phyloP scores from a whole-genome alignment of 2,329 filamentous ascomycete genomes.

The Hirsutella thompsonii region DNA sequence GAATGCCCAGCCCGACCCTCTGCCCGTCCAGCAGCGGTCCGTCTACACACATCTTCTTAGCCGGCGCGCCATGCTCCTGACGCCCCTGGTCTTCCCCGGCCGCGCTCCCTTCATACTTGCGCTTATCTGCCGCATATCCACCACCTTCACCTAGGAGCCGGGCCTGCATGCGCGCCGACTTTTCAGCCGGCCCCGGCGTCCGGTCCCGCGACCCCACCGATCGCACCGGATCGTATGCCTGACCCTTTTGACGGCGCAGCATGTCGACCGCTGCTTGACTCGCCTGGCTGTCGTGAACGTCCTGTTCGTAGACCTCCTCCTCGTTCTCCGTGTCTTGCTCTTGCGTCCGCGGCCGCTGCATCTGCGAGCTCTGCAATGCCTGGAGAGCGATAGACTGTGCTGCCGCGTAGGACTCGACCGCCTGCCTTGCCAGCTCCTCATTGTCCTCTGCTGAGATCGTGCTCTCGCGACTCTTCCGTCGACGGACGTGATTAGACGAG shows the following conservation, averaged over 20 bases:
- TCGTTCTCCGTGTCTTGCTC: conserved; percentile 15
- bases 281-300: conserved; percentile 53
- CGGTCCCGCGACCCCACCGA: conserved; percentile 29
- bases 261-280: conserved; percentile 66
- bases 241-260: conserved; percentile 47
- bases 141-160: conserved; percentile 34
- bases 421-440: conserved; percentile 42
- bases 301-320: conserved; percentile 6
- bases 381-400: conserved; percentile 18
- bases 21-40: conserved; percentile 23
- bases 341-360: conserved; percentile 6
- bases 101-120: conserved; percentile 30
- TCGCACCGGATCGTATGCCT: conserved; percentile 37
- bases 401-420: conserved; percentile 39
- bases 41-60: conserved; percentile 36
- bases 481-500: conserved; percentile 25
- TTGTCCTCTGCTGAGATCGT: conserved; percentile 63
- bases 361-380: conserved; percentile 13
- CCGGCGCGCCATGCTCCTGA: conserved; percentile 29
- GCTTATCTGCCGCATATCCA: conserved; percentile 32
- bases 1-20: conserved; percentile 39
- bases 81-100: conserved; percentile 18
- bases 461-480: conserved; percentile 66
- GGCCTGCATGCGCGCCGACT: conserved; percentile 34
- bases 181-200: conserved; percentile 29